Base-by-base conservation (phyloP, 2,329 filamentous ascomycete species). In the Huntiella omanensis region DNA sequence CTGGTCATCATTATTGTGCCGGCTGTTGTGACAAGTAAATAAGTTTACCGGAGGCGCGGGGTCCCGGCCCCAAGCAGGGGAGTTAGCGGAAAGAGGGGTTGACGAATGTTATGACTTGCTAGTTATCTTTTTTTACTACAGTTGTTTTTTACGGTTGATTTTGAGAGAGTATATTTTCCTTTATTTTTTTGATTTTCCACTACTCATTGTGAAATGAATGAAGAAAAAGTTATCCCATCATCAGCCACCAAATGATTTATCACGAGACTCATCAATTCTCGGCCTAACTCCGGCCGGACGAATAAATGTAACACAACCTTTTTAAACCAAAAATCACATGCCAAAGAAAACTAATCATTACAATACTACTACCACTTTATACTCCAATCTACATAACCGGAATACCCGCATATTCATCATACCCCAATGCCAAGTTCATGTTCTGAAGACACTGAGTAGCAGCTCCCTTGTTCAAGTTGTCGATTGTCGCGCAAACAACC, bases 1-100 rank as follows among this genome's bases (percentile, higher is more conserved):
- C 74, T 98, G 55, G 68, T 93, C 55, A 75, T 98, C 63, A 96
- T 98, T 62, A 91, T 98, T 59, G 78, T 96, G 55, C 91, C 91
- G 54, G 72, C 81, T 55, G 85, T 88, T 94, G 76, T 33, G 60
- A 22, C 40, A 6, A 41, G 33, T 19, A 41, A 41, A 41, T 41
- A 41, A 41, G 19, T 4, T 12, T 19, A 13, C 16, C 12, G 12
- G 5, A 5, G 16, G 39, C 13, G 4, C 16, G 22, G 3, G 28
- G n/a, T n/a, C n/a, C n/a, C n/a, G n/a, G n/a, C 4, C 22, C 22
- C 5, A 5, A 7, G 2, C 22, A 41, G 17, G 40, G 33, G 40
- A 39, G 13, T 16, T n/a, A 13, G 19, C 13, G 17, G 33, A 17
- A 8, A 6, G 40, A 33, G 17, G 19, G 22, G 11, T 41, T 22